These are phyloP conservation scores for Rhexocercosporidium sp. DNA, from an alignment of 2,329 filamentous ascomycete species.

Conservation along the genomic window DNA sequence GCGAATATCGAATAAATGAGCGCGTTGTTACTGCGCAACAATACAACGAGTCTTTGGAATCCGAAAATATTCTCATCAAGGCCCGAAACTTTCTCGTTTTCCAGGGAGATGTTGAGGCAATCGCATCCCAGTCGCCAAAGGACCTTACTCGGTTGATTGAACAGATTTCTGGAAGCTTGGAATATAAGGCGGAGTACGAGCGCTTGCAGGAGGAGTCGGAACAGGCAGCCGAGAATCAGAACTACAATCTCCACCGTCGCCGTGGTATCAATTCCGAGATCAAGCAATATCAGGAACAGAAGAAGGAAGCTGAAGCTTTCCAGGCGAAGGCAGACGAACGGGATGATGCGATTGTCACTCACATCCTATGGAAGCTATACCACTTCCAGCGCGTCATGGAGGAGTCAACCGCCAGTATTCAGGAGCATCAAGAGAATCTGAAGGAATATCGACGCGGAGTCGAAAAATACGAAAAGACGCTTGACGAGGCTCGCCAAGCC, in stretches of 20 bases:
- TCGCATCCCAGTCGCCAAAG: conserved; percentile 92
- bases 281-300: conserved; percentile 96
- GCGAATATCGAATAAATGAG: conserved; percentile 97
- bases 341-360: conserved; percentile 88
- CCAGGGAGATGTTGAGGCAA: conserved; percentile 96
- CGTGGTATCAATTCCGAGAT: conserved; percentile 97
- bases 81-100: conserved; percentile 98
- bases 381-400: conserved; percentile 95
- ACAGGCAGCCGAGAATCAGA: conserved; percentile 85
- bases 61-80: conserved; percentile 97
- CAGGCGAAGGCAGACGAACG: conserved; percentile 88
- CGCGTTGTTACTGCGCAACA: conserved; percentile 84
- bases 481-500: conserved; percentile 84
- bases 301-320: conserved; percentile 92
- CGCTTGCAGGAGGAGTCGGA: conserved; percentile 85
- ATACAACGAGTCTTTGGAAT: conserved; percentile 91
- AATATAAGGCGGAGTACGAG: conserved; percentile 95
- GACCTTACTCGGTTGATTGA: conserved; percentile 94
- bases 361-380: conserved; percentile 95
- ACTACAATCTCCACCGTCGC: conserved; percentile 84
- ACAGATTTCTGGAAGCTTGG: conserved; percentile 94
- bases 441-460: conserved; percentile 91
- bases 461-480: conserved; percentile 78
- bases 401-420: conserved; percentile 86
- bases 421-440: conserved; percentile 91